A percentile compares a stretch with the other conserved stretches of the same genome.
These are phyloP conservation scores for Pyrrhoderma lamaoense DNA, from an alignment of 1,284 basidiomycete genomes.

Conservation along the genomic window DNA sequence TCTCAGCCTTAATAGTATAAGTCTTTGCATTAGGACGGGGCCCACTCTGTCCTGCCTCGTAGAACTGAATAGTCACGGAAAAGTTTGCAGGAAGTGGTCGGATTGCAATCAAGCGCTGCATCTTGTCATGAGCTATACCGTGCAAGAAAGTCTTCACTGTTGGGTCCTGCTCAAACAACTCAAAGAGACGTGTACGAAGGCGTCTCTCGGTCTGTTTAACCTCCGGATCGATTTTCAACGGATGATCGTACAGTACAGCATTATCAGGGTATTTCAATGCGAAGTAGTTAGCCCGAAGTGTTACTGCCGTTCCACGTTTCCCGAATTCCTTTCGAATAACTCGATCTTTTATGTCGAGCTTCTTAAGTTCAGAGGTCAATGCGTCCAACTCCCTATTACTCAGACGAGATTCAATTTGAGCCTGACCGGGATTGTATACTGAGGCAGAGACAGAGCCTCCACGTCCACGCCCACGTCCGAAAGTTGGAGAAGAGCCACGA, in stretches of 20 bases:
- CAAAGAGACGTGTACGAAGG: slow-evolving; percentile 42
- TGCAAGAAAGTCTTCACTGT: slow-evolving; percentile 34
- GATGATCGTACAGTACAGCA: slow-evolving; percentile 50
- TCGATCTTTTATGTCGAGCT: slow-evolving; percentile 23
- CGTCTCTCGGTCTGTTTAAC: slow-evolving; percentile 37
- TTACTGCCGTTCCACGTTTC: slow-evolving; percentile 43
- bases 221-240: slow-evolving; percentile 47
- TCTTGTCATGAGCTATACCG: slow-evolving; percentile 56
- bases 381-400: slow-evolving; percentile 1
- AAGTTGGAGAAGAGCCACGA: too few species aligned
- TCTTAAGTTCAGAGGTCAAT: slow-evolving; percentile 30
- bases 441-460: slow-evolving; percentile 1
- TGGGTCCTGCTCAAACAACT: slow-evolving; percentile 46
- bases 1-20: slow-evolving; percentile 45
- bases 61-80: slow-evolving; percentile 39
- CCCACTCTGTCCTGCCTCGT: slow-evolving; percentile 44
- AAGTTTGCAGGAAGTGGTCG: slow-evolving; percentile 50
- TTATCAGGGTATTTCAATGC: slow-evolving; percentile 43
- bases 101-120: slow-evolving; percentile 50
- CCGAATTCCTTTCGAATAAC: slow-evolving; percentile 57
- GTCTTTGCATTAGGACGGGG: slow-evolving; percentile 37
- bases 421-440: slow-evolving; percentile 8
- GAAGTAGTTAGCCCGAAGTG: slow-evolving; percentile 64
- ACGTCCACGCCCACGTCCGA: slow-evolving; percentile 5
- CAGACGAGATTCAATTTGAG: slow-evolving; percentile 8